phyloP scores from a whole-genome alignment of 805 yeast species.

The Candida multigemmis region DNA sequence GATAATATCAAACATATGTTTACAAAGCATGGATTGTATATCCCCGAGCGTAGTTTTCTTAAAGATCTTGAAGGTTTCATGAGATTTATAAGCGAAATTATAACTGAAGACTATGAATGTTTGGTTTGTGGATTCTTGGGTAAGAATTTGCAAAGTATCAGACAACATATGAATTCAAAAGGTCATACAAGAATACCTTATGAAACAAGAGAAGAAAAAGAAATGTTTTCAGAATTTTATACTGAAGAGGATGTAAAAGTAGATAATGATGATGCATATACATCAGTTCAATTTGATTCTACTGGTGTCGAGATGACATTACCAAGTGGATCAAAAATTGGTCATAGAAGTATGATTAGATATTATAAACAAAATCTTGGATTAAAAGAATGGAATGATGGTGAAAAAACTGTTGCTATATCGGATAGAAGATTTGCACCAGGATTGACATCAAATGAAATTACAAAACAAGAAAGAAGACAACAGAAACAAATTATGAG shows the following conservation, averaged over 20 bases:
- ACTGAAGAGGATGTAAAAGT: constrained; percentile 3
- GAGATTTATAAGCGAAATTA: constrained; percentile 25
- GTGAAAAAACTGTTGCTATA: constrained; percentile 66
- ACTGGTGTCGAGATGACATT: constrained; percentile 60
- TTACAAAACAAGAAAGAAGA: constrained; percentile 25
- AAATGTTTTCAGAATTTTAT: constrained; percentile 28
- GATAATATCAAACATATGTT: constrained; percentile 41
- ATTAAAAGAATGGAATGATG: constrained; percentile 34
- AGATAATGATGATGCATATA: constrained; percentile 10
- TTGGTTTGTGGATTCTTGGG: constrained; percentile 37
- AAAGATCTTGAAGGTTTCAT: constrained; percentile 29
- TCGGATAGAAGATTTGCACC: constrained; percentile 52
- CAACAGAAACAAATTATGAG: constrained; percentile 12
- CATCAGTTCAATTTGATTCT: constrained; percentile 36
- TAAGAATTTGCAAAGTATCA: constrained; percentile 27
- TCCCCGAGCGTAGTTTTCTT: constrained; percentile 33
- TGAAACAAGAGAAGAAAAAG: constrained; percentile 30
- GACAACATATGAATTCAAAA: constrained; percentile 35
- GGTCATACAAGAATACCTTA: constrained; percentile 40
- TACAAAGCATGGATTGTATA: constrained; percentile 34
- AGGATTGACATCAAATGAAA: constrained; percentile 18
- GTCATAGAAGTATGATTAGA: constrained; percentile 71
- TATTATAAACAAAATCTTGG: constrained; percentile 56
- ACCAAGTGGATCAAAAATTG: constrained; percentile 72
- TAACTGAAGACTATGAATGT: constrained; percentile 33